Conservation (phyloP, 139 green algal species). For the Gonium pectorale region DNA sequence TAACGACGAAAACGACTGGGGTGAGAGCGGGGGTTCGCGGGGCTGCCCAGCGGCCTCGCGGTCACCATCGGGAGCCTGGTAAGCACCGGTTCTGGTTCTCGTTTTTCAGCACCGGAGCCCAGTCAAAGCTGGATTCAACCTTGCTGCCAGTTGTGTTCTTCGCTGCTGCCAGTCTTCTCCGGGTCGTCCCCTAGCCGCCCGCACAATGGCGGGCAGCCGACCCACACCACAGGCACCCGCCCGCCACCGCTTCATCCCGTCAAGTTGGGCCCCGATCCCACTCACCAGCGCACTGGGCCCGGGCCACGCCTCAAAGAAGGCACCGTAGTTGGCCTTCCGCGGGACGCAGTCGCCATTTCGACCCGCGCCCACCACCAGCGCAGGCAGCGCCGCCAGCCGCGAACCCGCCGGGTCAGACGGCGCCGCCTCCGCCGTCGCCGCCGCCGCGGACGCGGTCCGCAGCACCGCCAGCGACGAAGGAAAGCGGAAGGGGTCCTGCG, state of each 20-base stretch:
- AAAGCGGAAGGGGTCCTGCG: slow-evolving; percentile 8
- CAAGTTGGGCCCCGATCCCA: not conserved
- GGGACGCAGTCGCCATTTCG: slow-evolving; percentile 24
- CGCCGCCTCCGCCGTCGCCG: not conserved
- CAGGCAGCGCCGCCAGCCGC: not conserved
- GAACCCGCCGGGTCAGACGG: not conserved
- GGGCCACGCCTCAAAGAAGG: slow-evolving; percentile 9
- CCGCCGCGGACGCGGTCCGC: not conserved
- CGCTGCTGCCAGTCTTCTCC: not conserved
- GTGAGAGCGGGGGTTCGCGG: not conserved
- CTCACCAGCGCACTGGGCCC: slow-evolving; percentile 16
- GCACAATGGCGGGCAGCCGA: too few species aligned
- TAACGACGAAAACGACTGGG: not conserved
- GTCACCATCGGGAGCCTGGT: too few species aligned
- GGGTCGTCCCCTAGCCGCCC: not conserved
- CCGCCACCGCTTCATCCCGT: too few species aligned
- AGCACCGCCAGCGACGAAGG: slow-evolving; percentile 4
- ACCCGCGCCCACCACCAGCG: slow-evolving; percentile 17
- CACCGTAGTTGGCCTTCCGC: not conserved
- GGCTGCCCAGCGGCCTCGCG: too few species aligned
- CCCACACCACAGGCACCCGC: not conserved
- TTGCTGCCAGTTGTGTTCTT: too few species aligned
- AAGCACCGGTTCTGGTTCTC: not conserved
- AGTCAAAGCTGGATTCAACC: not conserved
- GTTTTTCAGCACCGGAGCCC: not conserved